Evolutionary conservation across 768 basidiomycete species (phyloP), one percentile per base, ranked within the genome.

Genomic region (Sporobolomyces phaffii): DNA sequence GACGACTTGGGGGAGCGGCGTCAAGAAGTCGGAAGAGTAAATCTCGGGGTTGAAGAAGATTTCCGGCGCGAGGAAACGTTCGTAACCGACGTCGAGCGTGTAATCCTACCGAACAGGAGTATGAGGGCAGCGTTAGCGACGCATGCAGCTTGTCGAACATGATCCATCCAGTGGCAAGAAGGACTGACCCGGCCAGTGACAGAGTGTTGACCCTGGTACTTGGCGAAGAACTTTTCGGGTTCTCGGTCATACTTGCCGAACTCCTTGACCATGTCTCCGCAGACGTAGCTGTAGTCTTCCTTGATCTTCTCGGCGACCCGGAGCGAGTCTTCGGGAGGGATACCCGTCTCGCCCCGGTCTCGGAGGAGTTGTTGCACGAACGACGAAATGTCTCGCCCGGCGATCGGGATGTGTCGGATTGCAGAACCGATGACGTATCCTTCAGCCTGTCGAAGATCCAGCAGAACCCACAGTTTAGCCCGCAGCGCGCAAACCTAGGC

Each of bases 31-130:
- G 44, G 91, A 93, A 0, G 92, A 96, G 78, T 89, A 89, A 73
- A 99, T 97, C 78, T 99, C 94, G 18, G 96, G 96, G 80, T 98
- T 98, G 84, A 97, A 98, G 81, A 98, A 97, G 75, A 98, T 96
- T 78, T 98, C 96, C 8, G 96, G 93, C 9, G 94, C 96, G 58
- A 98, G 86, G 84, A 99, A 99, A 29, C 96, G 91, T 78, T 98
- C 96, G 79, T 97, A 98, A 24, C 96, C 96, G 64, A 99, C 86
- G 74, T 99, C 94, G 52, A 98, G 81, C 24, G 83, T 78, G 80
- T 99, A 97, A 88, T 91, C 90, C 92, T 93, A 76, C 62, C n/a
- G n/a, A n/a, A n/a, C n/a, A n/a, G n/a, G n/a, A n/a, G n/a, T n/a
- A n/a, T n/a, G n/a, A n/a, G n/a, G n/a, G n/a, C n/a, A n/a, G n/a